phyloP scores from a whole-genome alignment of 257 asterid genomes.

The Echium plantagineum region DNA sequence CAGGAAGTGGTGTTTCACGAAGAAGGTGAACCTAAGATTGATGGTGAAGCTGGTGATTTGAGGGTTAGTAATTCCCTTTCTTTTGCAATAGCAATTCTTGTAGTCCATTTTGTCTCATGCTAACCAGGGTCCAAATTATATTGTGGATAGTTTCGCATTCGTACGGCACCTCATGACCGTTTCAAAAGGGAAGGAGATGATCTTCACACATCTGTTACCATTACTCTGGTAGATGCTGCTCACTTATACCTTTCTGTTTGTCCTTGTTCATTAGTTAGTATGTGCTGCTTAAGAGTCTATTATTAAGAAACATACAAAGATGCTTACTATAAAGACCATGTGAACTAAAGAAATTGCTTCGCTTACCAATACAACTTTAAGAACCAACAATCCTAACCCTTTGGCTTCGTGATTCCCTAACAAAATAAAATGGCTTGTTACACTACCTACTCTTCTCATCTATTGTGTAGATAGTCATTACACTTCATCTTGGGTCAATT shows the following conservation, averaged over 20 bases:
- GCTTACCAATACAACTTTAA: no score
- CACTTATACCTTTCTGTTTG: neutral
- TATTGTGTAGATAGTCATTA: no score
- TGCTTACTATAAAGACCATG: no score
- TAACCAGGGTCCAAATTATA: constrained; percentile 7
- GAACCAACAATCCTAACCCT: no score
- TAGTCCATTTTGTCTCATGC: neutral
- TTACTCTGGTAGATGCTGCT: constrained; percentile 54
- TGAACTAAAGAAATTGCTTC: no score
- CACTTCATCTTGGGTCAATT: no score
- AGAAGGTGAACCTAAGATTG: constrained; percentile 90
- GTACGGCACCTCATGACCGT: constrained; percentile 78
- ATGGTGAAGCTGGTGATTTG: constrained; percentile 97
- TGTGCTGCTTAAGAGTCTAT: neutral
- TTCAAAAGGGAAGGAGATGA: constrained; percentile 87
- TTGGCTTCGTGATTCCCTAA: no score
- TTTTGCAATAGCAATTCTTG: neutral
- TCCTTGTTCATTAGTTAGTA: neutral
- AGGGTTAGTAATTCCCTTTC: constrained; percentile 41
- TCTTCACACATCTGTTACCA: constrained; percentile 67
- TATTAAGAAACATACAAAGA: no score
- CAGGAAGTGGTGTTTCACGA: constrained; percentile 91
- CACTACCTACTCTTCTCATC: no score
- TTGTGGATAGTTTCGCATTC: constrained; percentile 63
- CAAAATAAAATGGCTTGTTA: no score